Conservation (phyloP, 2,329 filamentous ascomycete species). For the Leptographium lundbergii region DNA sequence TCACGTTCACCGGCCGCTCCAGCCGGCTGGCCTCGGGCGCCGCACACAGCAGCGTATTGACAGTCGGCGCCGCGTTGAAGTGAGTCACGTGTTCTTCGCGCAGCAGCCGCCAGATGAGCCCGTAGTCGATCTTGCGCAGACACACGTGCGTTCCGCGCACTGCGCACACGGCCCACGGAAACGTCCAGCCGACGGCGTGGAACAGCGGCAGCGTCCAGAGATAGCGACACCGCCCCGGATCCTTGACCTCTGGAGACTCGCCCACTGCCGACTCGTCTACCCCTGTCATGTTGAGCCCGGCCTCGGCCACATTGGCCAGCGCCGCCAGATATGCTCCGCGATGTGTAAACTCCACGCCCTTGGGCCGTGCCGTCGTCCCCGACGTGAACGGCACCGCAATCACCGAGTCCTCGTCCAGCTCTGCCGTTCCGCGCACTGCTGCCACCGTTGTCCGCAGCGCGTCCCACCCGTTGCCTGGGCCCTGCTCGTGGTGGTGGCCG, state of each 20-base stretch:
- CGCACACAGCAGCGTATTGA: constrained; percentile 85
- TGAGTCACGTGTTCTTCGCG: constrained; percentile 84
- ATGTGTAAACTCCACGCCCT: constrained; percentile 88
- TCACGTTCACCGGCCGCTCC: constrained; percentile 63
- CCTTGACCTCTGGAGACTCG: background rate
- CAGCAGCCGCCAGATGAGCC: constrained; percentile 78
- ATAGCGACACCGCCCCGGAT: constrained; percentile 61
- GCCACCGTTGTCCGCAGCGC: constrained; percentile 51
- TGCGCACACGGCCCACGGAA: constrained; percentile 79
- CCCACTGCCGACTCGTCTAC: background rate
- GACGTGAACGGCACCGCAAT: constrained; percentile 89
- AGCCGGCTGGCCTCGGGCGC: constrained; percentile 62
- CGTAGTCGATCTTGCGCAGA: constrained; percentile 88
- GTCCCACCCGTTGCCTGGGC: constrained; percentile 55
- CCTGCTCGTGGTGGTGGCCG: constrained; percentile 17
- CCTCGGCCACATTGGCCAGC: constrained; percentile 78
- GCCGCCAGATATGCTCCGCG: constrained; percentile 76
- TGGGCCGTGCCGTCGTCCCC: constrained; percentile 81
- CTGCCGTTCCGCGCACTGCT: constrained; percentile 14
- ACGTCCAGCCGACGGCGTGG: constrained; percentile 67
- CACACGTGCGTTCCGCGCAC: constrained; percentile 93
- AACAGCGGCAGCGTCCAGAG: constrained; percentile 90
- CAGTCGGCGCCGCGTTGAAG: constrained; percentile 90
- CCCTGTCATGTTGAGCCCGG: constrained; percentile 51
- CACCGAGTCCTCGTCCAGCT: constrained; percentile 62